Evolutionary conservation across 768 basidiomycete species (phyloP).

Genomic region (Suillus clintonianus): DNA sequence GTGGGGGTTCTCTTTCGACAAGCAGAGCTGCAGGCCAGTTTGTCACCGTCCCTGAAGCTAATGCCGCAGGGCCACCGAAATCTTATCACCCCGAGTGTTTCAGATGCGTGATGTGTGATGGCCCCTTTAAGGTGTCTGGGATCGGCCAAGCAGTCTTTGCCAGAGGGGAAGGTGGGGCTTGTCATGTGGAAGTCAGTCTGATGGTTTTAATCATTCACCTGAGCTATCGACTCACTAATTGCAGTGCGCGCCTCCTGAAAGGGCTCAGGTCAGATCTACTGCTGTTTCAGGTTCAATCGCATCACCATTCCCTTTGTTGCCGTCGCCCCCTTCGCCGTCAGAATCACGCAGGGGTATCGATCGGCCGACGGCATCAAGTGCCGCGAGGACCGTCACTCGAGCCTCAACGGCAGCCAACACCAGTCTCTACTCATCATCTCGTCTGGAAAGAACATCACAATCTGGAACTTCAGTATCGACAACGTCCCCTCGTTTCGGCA

Average conservation of each 20-base stretch:
- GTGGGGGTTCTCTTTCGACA: slow-evolving; percentile 58
- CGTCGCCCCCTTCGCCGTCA: slow-evolving; percentile 19
- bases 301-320: slow-evolving; percentile 11
- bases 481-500: slow-evolving; percentile 33
- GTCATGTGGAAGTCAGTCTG: slow-evolving; percentile 57
- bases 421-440: slow-evolving; percentile 29
- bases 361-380: slow-evolving; percentile 8
- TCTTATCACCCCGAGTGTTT: slow-evolving; percentile 79
- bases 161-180: slow-evolving; percentile 61
- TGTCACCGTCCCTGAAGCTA: slow-evolving; percentile 65
- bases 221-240: slow-evolving; percentile 10
- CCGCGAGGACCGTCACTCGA: slow-evolving; percentile 4
- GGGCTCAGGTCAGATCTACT: slow-evolving; percentile 16
- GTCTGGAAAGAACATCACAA: slow-evolving; percentile 26
- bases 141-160: slow-evolving; percentile 74
- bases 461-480: slow-evolving; percentile 18
- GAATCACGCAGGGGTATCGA: slow-evolving; percentile 20
- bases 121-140: slow-evolving; percentile 59
- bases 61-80: slow-evolving; percentile 44
- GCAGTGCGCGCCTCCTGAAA: slow-evolving; percentile 48
- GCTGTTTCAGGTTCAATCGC: slow-evolving; percentile 9
- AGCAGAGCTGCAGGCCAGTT: slow-evolving; percentile 61
- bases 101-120: slow-evolving; percentile 66
- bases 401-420: slow-evolving; percentile 14
- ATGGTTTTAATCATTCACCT: neutral